Percentiles rank a stretch among this genome's conserved stretches.
These are phyloP conservation scores for Aspergillus proliferans DNA, from an alignment of 2,329 filamentous ascomycete genomes.

Conservation along the genomic window DNA sequence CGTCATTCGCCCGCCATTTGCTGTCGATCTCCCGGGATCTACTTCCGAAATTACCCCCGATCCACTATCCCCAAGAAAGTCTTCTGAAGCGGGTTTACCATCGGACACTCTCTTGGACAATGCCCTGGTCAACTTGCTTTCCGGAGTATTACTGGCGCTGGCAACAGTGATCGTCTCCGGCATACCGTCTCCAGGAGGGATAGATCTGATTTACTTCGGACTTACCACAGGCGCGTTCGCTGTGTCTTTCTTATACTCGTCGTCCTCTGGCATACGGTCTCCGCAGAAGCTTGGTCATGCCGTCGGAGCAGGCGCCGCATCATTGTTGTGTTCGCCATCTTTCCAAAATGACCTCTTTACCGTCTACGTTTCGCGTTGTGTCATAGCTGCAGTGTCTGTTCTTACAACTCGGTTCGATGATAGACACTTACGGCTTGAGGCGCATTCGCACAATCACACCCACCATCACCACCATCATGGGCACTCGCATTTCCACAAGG, in stretches of 20 bases:
- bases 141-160: conserved; percentile 21
- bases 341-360: conserved; percentile 20
- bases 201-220: conserved; percentile 19
- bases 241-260: conserved; percentile 19
- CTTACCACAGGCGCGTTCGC: conserved; percentile 20
- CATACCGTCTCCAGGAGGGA: conserved; percentile 13
- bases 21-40: conserved; percentile 12
- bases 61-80: conserved; percentile 10
- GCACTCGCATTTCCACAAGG: conserved; percentile 32
- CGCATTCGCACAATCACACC: conserved; percentile 30
- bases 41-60: conserved; percentile 10
- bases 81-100: conserved; percentile 4
- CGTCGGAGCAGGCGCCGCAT: conserved; percentile 19
- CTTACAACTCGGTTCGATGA: conserved; percentile 29
- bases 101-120: conserved; percentile 16
- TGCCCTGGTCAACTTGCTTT: conserved; percentile 22
- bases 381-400: conserved; percentile 25
- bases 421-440: conserved; percentile 16
- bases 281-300: conserved; percentile 27
- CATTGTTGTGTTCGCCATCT: conserved; percentile 25
- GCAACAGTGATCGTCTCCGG: conserved; percentile 17
- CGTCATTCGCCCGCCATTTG: conserved; percentile 45
- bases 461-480: conserved; percentile 20
- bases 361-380: conserved; percentile 20
- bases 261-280: conserved; percentile 20